phyloP scores from a whole-genome alignment of 2,329 filamentous ascomycete genomes.

The Bipolaris zeicola region DNA sequence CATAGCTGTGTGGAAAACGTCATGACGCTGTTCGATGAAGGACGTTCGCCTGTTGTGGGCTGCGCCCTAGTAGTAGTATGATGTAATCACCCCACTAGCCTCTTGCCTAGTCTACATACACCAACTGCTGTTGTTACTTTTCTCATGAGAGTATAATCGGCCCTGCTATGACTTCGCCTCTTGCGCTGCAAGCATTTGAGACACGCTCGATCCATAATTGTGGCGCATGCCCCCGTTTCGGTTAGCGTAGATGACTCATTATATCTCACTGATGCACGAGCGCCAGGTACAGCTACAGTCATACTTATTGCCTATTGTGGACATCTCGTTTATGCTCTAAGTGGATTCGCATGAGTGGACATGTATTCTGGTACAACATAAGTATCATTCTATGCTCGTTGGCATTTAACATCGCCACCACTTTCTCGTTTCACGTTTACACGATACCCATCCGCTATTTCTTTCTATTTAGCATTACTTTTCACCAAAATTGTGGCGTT shows the following conservation, averaged over 20 bases:
- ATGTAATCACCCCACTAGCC: background rate
- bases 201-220: background rate
- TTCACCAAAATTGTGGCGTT: background rate
- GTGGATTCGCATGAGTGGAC: background rate
- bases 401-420: slow-evolving; percentile 6
- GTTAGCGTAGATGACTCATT: slow-evolving; percentile 37
- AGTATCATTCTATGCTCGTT: slow-evolving; percentile 9
- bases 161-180: too few relatives aligned
- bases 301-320: slow-evolving; percentile 15
- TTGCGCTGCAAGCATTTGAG: background rate
- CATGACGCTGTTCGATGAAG: background rate
- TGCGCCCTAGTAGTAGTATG: background rate
- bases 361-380: slow-evolving; percentile 1
- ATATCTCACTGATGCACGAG: slow-evolving; percentile 22
- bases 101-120: background rate
- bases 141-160: background rate
- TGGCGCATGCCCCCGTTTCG: slow-evolving; percentile 20
- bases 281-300: slow-evolving; percentile 18
- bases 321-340: slow-evolving; percentile 1
- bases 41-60: background rate
- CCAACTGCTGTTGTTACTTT: background rate
- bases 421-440: slow-evolving; percentile 1
- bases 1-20: slow-evolving; percentile 4
- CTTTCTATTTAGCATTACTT: background rate
- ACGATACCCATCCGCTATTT: slow-evolving; percentile 17